Conservation (phyloP, 2,329 filamentous ascomycete species). For the Rhytidhysteron rufulum region DNA sequence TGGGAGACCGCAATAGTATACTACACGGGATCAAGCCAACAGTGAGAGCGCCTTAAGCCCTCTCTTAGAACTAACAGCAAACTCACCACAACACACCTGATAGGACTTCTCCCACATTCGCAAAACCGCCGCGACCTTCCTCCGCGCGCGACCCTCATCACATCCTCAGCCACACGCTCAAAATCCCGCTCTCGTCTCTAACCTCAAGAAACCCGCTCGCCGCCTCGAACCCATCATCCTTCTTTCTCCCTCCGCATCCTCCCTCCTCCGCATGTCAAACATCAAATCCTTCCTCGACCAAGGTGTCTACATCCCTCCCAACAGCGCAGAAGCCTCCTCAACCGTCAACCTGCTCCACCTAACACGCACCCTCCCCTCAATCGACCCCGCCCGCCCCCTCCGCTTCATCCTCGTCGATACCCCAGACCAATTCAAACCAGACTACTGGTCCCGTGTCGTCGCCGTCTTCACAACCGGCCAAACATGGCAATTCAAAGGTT, state of each 20-base stretch:
- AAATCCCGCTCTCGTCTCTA: slow-evolving; percentile 33
- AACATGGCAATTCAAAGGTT: slow-evolving; percentile 97
- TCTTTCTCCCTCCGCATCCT: slow-evolving; percentile 91
- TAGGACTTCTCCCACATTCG: slow-evolving; percentile 94
- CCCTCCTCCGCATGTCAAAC: slow-evolving; percentile 90
- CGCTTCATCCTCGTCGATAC: slow-evolving; percentile 95
- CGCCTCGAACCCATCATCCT: slow-evolving; percentile 85
- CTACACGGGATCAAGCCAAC: slow-evolving; percentile 84
- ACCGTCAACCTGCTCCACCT: slow-evolving; percentile 80
- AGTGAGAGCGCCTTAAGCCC: slow-evolving; percentile 49
- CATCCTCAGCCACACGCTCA: slow-evolving; percentile 32
- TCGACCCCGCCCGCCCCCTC: slow-evolving; percentile 68
- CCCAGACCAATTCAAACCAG: slow-evolving; percentile 91
- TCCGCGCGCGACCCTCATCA: slow-evolving; percentile 51
- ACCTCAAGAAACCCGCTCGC: slow-evolving; percentile 38
- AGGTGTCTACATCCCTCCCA: slow-evolving; percentile 75
- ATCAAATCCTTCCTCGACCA: slow-evolving; percentile 90
- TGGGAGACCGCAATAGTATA: slow-evolving; percentile 88
- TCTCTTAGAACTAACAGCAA: slow-evolving; percentile 1
- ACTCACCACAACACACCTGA: slow-evolving; percentile 7
- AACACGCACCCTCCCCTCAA: slow-evolving; percentile 66
- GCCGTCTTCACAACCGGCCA: slow-evolving; percentile 97
- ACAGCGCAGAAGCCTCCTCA: slow-evolving; percentile 58
- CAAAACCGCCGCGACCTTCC: slow-evolving; percentile 76
- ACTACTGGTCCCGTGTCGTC: slow-evolving; percentile 94